Percentiles rank a stretch among this genome's conserved stretches.
Evolutionary conservation across 73 alveolate genomes (phyloP).

Genomic region (Paramecium primaurelia): DNA sequence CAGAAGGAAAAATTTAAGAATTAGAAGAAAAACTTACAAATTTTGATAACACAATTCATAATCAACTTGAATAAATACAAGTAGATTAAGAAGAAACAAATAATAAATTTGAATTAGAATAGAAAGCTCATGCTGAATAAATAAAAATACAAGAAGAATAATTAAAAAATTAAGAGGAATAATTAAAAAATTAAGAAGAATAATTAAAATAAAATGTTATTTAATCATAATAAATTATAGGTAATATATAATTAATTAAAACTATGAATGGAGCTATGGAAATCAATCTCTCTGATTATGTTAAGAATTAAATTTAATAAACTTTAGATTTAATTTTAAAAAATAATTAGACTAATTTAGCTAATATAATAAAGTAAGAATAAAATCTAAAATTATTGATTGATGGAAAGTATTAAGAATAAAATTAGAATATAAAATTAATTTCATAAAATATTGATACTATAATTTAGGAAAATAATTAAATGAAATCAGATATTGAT

Average conservation of each 20-base stretch:
- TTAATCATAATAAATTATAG: neutral
- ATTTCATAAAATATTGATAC: neutral
- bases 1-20: neutral
- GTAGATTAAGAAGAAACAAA: conserved; percentile 17
- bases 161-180: neutral
- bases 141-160: neutral
- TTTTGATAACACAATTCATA: neutral
- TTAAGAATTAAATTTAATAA: neutral
- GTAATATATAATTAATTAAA: neutral
- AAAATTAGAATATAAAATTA: neutral
- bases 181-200: neutral
- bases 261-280: conserved; percentile 3
- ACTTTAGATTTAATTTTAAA: neutral
- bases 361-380: neutral
- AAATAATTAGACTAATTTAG: neutral
- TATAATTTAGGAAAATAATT: neutral
- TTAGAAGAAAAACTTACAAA: neutral
- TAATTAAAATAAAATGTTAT: neutral
- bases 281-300: neutral
- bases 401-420: neutral
- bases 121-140: neutral
- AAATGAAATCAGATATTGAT: neutral
- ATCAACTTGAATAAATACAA: neutral
- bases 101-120: neutral
- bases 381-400: neutral